Base-by-base conservation (phyloP, 371 early-diverging fungal genomes). In the Sporodiniella umbellata region DNA sequence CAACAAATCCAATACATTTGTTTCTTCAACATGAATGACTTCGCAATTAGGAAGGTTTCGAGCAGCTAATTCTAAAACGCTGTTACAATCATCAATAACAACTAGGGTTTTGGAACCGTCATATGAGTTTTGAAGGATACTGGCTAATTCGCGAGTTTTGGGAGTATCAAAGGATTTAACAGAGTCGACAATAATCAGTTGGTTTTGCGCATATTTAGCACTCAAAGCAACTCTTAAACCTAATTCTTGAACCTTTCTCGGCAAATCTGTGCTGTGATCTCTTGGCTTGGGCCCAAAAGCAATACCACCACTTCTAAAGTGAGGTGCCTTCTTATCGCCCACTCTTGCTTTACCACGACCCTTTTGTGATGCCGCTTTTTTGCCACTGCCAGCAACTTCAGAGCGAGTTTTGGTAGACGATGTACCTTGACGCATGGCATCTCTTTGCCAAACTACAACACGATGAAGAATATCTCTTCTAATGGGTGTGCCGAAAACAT, bases 301-400 rank as follows among this genome's bases (percentile, higher is more conserved):
- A 54, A 82, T 74, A 55, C 90, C 95, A 74, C 98, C 98, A 69
- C 96, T 95, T 33, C 84, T 79, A 60, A 84, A 85, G 54, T 95
- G 95, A 31, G 95, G 93, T 19, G 94, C 92, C 25, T 94, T 79
- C 28, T 81, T 56, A 11, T 91, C 85, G 33, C 96, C 94, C 17
- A 90, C 86, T 60, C 97, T 82, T 12, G 97, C 95, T 58, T 76
- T 81, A 68, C 97, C 97, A 35, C 93, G 79, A 5, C 96, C 96
- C 73, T 97, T 97, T 70, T 97, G 97, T 21, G 89, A 89, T 26
- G 84, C 80, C 8, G 68, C 68, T 70, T 92, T 97, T 53, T 80
- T 71, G 35, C 88, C 81, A 4, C 88, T 80, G 19, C 95, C 96
- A 22, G 89, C 72, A 25, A 95, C 95, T 56, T 94, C 92, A 33